Percentiles rank a stretch among this genome's conserved stretches.
These are phyloP conservation scores for Leonotis leonurus DNA, from an alignment of 257 asterid genomes.

Conservation along the genomic window DNA sequence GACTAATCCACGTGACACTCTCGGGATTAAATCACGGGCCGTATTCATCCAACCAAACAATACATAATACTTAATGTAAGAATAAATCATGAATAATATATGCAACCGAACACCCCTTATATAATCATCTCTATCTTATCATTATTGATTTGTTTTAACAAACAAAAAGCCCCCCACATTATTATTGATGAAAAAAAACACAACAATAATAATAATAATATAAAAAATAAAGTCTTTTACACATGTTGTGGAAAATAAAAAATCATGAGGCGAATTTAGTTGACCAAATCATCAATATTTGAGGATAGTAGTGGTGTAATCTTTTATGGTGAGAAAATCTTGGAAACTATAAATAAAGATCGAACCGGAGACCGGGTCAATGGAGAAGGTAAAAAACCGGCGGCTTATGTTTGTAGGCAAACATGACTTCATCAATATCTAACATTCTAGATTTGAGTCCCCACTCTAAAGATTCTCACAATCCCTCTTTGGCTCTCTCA, in stretches of 20 bases:
- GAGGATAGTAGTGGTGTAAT: neutral
- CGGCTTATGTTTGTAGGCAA: constrained; percentile 15
- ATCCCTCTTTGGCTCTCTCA: neutral
- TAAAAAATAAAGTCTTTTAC: no score
- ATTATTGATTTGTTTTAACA: no score
- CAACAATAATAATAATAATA: no score
- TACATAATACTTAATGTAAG: no score
- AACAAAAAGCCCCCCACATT: no score
- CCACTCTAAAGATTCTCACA: constrained; percentile 12
- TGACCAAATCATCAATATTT: neutral
- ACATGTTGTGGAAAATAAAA: neutral
- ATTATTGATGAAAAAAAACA: no score
- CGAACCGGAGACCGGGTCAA: neutral
- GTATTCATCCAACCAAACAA: no score
- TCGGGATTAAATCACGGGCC: no score
- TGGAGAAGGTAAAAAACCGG: constrained; percentile 13
- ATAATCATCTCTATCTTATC: no score
- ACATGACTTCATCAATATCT: constrained; percentile 8
- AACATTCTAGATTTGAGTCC: constrained; percentile 1
- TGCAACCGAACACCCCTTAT: no score
- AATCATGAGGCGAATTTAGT: neutral
- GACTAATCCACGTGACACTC: no score
- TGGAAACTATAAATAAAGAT: neutral
- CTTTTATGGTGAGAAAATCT: neutral
- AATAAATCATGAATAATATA: no score